Evolutionary conservation across 208 protist species (phyloP), one percentile per base, ranked within the genome.

Genomic region (Crithidia bombi): DNA sequence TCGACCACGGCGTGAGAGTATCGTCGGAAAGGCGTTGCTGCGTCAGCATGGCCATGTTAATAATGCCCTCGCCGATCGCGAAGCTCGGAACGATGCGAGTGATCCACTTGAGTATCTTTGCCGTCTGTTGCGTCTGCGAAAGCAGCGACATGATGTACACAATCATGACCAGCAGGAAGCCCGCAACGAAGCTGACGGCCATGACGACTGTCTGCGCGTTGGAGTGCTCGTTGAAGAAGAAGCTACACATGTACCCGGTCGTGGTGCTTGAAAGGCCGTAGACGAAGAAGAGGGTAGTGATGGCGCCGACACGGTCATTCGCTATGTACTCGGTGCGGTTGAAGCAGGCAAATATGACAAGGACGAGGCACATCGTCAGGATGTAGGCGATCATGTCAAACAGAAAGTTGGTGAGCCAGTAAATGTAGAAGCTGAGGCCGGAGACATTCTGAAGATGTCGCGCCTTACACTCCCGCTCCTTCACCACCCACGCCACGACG

Each of bases 381-480:
- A 85, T 30, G 62, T 87, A 84, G 28, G 75, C 58, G 7, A 41
- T 58, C 0, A 83, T 74, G 75, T 92, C 86, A 39, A 87, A 92
- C 10, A 87, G 26, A 21, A 90, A 85, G 54, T 81, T 92, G 25
- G 73, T 63, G 15, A 81, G 11, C 87, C 87, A 95, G 75, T 95
- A 95, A 2, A 89, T 54, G 47, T 73, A 79, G 63, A 83, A 82
- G 44, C 71, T 65, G 14, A 95, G 65, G 17, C 91, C 91, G 17
- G 84, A 91, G 26, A 96, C 72, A 47, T 81, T 86, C 78, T 96
- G 91, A 67, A 96, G 47, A 49, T 96, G 91, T 23, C 81, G 76
- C 1, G 89, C 71, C 54, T 85, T 89, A 64, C 75, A 87, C 70
- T 91, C 78, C 3, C 85, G 84, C 76, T 96, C 91, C 78, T 86